These are phyloP conservation scores for Xylariaceae sp. DNA, from an alignment of 2,329 filamentous ascomycete genomes.

Conservation along the genomic window DNA sequence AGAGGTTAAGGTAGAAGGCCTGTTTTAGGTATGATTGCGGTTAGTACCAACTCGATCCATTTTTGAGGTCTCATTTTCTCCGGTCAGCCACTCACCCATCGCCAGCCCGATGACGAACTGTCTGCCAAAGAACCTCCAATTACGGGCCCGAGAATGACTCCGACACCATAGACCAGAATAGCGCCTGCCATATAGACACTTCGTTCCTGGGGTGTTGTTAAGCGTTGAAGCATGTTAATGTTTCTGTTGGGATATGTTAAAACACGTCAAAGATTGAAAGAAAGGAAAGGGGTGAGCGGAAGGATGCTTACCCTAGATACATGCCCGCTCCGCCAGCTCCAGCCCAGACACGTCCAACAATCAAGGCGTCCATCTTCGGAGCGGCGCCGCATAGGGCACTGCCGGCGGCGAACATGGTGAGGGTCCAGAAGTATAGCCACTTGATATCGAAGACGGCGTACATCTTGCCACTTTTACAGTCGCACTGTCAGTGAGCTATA, in stretches of 20 bases:
- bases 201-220: conserved; percentile 13
- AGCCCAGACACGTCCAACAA: conserved; percentile 8
- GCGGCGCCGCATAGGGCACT: conserved; percentile 2
- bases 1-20: conserved; percentile 6
- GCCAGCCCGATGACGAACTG: background rate
- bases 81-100: background rate
- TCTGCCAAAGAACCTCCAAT: conserved; percentile 34
- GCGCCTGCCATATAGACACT: conserved; percentile 24
- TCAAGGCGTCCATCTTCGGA: conserved; percentile 3
- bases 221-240: background rate
- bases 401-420: background rate
- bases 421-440: background rate
- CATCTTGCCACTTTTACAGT: background rate
- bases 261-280: background rate
- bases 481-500: background rate
- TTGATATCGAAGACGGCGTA: conserved; percentile 1
- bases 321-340: conserved; percentile 7
- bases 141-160: conserved; percentile 36
- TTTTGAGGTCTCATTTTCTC: no score
- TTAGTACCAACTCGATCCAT: no score
- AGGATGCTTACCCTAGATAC: conserved; percentile 22
- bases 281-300: background rate
- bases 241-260: background rate
- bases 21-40: no score
- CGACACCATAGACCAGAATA: conserved; percentile 32